Base-by-base conservation (phyloP, 2,329 filamentous ascomycete genomes). In the Coniochaeta sp. region DNA sequence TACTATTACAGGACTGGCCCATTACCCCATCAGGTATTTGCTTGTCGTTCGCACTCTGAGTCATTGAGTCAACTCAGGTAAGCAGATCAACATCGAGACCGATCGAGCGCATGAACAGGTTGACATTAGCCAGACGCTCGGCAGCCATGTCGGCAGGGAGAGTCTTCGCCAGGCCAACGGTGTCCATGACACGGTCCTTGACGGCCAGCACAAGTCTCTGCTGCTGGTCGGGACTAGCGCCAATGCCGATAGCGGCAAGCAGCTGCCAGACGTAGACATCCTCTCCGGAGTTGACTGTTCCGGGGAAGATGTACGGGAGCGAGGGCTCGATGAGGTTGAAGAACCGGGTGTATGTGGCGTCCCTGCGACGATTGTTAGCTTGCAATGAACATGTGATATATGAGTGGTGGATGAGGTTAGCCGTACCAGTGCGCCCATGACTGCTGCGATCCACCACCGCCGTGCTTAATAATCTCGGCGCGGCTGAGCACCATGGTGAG, bases 211-310 rank as follows among this genome's bases (percentile, higher is more conserved):
- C 94, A 52, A 99, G 78, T 53, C 91, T 82, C 67, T 96, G 92
- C 69, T 99, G 94, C 71, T 99, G 94, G 59, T 96, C 91, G 13
- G 91, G 90, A 64, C 83, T 91, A 30, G 94, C 92, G 49, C 89
- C 91, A 57, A 96, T 94, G 56, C 94, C 94, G 70, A 96, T 90
- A 12, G 92, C 91, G 8, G 94, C 94, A 57, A 99, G 78, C 67
- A 97, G 95, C 70, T 97, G 92, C 94, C 94, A 99, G 33, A 97
- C 90, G 64, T 97, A 95, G 63, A 96, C 86, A 63, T 99, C 94
- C 59, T 96, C 91, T 48, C 89, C 88, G 7, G 89, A 85, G 57
- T 89, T 91, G 63, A 95, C 89, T n/a, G 87, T 87, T 18, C 87
- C 89, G 0, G 92, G 91, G 81, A 99, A 99, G 56, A 96, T 85